Conservation (phyloP, 2,329 filamentous ascomycete genomes). For the Colletotrichum filicis region DNA sequence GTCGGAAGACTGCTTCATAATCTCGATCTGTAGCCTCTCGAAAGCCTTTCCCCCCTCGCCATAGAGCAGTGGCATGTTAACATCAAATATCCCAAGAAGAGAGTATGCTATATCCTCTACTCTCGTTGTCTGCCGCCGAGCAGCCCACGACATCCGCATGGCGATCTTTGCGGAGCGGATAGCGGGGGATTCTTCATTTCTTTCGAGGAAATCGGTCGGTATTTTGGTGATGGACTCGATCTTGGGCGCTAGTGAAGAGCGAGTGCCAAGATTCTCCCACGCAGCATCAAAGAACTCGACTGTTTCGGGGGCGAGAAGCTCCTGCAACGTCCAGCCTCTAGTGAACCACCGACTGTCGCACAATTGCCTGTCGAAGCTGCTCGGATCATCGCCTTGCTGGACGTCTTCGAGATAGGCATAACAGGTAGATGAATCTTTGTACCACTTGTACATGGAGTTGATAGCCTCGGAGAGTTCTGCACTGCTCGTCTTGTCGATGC, state of each 20-base stretch:
- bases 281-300: conserved; percentile 38
- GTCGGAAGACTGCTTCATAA: conserved; percentile 32
- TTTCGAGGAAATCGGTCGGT: background rate
- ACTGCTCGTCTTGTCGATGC: conserved; percentile 34
- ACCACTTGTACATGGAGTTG: conserved; percentile 36
- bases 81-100: conserved; percentile 42
- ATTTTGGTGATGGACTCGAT: background rate
- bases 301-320: conserved; percentile 39
- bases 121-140: background rate
- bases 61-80: conserved; percentile 43
- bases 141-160: background rate
- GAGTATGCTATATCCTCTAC: conserved; percentile 42
- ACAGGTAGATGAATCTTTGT: conserved; percentile 17
- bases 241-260: conserved; percentile 35
- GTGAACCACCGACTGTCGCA: conserved; percentile 37
- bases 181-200: too few relatives aligned
- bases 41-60: conserved; percentile 42
- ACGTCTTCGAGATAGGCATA: conserved; percentile 33
- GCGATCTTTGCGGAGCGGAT: background rate
- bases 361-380: background rate
- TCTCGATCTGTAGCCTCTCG: conserved; percentile 40
- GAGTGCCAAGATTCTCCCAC: conserved; percentile 31
- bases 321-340: conserved; percentile 41
- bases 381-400: background rate
- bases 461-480: conserved; percentile 33